Base-by-base conservation (phyloP, 2,329 filamentous ascomycete genomes). In the Ramularia collo-cygni region DNA sequence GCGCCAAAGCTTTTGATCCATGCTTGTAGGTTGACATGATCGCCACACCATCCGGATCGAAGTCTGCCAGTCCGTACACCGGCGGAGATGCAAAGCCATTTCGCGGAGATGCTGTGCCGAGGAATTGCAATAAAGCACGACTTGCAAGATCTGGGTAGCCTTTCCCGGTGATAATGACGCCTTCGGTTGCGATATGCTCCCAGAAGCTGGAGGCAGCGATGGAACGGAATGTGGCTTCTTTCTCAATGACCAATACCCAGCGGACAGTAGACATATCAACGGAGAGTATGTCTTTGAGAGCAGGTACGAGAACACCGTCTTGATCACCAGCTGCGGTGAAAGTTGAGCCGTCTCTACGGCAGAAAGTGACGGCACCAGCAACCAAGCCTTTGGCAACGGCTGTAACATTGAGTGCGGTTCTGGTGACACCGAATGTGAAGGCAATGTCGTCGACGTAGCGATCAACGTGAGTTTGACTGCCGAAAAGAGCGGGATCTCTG, bases 101-200 rank as follows among this genome's bases (percentile, higher is more conserved):
- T 1, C 61, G 56, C 0, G 75, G 73, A 14, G 64, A 65, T 7
- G 59, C 60, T 0, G 52, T 58, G 27, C 74, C 69, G 1, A 87
- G 39, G 9, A 68, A 58, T 29, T 71, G 69, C 1, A 90, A 64
- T 38, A 90, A 80, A 12, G 71, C 70, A 6, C 83, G 70, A 0
- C 84, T 87, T 1, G 74, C 71, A 34, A 90, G 65, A 51, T 92
- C 86, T 0, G 86, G 85, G 54, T 87, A 92, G 2, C 86, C 86
- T 68, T 89, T 92, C 1, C 79, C 85, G 3, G 85, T 89, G 15
- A 89, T 53, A 0, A 86, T 58, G n/a, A 85, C 63, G 0, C 83
- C 81, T n/a, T 68, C 64, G 0, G 74, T 72, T 2, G 67, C 66
- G 2, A 64, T 18, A 1, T 66, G 60, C 9, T 64, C 56, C 71